Conservation (phyloP, 2,329 filamentous ascomycete genomes). For the Teratosphaeria viscida region DNA sequence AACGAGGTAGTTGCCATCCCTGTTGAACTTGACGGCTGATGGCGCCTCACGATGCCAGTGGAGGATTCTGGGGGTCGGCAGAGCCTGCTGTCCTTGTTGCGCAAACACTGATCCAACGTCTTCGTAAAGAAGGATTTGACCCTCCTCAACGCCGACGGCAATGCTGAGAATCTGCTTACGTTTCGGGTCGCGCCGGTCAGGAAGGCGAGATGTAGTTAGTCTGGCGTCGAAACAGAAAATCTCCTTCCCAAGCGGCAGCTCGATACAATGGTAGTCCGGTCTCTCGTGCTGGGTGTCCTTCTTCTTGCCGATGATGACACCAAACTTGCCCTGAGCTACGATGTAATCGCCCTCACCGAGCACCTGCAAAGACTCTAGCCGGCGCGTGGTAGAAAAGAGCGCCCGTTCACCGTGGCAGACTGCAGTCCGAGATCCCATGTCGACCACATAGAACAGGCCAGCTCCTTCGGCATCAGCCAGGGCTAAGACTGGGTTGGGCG, state of each 20-base stretch:
- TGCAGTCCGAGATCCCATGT: not conserved
- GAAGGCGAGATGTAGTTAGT: constrained; percentile 8
- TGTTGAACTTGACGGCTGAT: constrained; percentile 79
- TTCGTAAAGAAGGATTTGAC: constrained; percentile 71
- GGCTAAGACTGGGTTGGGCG: not conserved
- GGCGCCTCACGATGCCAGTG: constrained; percentile 90
- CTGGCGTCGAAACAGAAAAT: constrained; percentile 59
- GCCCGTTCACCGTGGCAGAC: constrained; percentile 5
- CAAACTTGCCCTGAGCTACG: constrained; percentile 43
- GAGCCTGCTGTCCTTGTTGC: constrained; percentile 10
- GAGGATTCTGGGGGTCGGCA: constrained; percentile 50
- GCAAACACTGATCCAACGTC: constrained; percentile 19
- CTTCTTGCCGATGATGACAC: constrained; percentile 51
- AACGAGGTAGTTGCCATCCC: constrained; percentile 91
- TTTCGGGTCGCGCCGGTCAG: constrained; percentile 26
- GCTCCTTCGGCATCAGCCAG: not conserved
- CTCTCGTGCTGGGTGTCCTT: constrained; percentile 19
- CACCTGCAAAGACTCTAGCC: constrained; percentile 31
- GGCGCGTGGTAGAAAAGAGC: constrained; percentile 26
- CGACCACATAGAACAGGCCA: not conserved
- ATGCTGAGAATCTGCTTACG: constrained; percentile 51
- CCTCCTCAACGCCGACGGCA: constrained; percentile 64
- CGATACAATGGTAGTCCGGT: constrained; percentile 41
- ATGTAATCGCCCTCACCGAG: constrained; percentile 49
- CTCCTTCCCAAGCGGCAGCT: constrained; percentile 47